Evolutionary conservation across 2,329 filamentous ascomycete species (phyloP).

Genomic region (Cadophora sp.): DNA sequence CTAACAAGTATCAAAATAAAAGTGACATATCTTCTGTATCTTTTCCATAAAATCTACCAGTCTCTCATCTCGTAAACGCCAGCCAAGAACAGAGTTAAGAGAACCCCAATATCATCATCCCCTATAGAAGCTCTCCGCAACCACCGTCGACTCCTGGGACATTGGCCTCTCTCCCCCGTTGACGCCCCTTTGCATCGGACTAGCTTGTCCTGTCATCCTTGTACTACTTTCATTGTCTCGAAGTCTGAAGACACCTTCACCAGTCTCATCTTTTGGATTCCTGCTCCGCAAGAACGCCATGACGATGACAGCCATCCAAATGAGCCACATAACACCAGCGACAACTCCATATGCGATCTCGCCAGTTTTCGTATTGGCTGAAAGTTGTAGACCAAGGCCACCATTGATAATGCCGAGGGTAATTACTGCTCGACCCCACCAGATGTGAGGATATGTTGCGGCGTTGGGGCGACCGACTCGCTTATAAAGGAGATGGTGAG

Average conservation of each 20-base stretch:
- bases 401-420: constrained; percentile 68
- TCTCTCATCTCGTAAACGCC: not conserved
- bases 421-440: constrained; percentile 65
- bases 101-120: not conserved
- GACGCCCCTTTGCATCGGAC: not conserved
- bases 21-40: too few species aligned
- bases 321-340: constrained; percentile 55
- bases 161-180: not conserved
- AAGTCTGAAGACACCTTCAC: constrained; percentile 12
- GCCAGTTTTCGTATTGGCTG: constrained; percentile 48
- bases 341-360: constrained; percentile 63
- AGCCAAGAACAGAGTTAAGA: not conserved
- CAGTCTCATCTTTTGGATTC: constrained; percentile 16
- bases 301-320: constrained; percentile 50
- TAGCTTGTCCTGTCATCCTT: constrained; percentile 11
- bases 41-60: not conserved
- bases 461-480: constrained; percentile 50
- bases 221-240: constrained; percentile 20
- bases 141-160: constrained; percentile 9
- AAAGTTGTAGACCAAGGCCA: constrained; percentile 63
- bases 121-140: constrained; percentile 3
- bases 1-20: too few species aligned
- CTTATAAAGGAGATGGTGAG: constrained; percentile 63
- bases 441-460: constrained; percentile 62
- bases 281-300: constrained; percentile 28